Percentiles rank a stretch among this genome's conserved stretches.
These are phyloP conservation scores for Psidium friedrichsthalianum DNA, from an alignment of 345 rosid genomes.

Conservation along the genomic window DNA sequence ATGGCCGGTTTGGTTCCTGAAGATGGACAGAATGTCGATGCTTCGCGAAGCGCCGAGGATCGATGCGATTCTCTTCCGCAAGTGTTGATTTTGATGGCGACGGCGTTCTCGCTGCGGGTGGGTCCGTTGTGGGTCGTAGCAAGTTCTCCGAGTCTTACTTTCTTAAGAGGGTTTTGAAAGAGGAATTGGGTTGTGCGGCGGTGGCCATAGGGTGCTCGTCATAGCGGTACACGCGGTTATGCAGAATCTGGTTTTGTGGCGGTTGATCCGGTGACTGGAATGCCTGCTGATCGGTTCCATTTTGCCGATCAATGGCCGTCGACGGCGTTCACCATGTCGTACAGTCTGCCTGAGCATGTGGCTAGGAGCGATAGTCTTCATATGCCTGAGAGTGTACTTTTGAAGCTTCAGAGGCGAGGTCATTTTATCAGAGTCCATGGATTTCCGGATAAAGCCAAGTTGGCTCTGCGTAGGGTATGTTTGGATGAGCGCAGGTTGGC, in stretches of 20 bases:
- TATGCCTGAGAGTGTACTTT: constrained; percentile 16
- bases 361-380: neutral
- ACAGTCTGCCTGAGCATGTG: constrained; percentile 46
- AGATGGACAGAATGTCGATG: neutral
- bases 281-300: constrained; percentile 21
- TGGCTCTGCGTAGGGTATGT: constrained; percentile 16
- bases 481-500: constrained; percentile 34
- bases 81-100: neutral
- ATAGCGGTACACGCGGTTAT: constrained; percentile 62
- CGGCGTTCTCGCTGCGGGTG: neutral
- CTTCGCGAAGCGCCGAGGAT: neutral
- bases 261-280: constrained; percentile 22
- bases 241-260: constrained; percentile 54
- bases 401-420: constrained; percentile 40
- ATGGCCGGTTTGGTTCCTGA: neutral
- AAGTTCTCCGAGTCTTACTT: constrained; percentile 46
- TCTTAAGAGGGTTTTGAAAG: constrained; percentile 37
- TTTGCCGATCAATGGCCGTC: constrained; percentile 34
- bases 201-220: constrained; percentile 27
- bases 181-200: constrained; percentile 32
- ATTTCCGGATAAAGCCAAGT: constrained; percentile 15
- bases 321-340: constrained; percentile 21
- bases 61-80: neutral
- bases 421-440: constrained; percentile 47
- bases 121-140: neutral